These are phyloP conservation scores for Lepidium aucheri DNA, from an alignment of 345 rosid species.

Conservation along the genomic window DNA sequence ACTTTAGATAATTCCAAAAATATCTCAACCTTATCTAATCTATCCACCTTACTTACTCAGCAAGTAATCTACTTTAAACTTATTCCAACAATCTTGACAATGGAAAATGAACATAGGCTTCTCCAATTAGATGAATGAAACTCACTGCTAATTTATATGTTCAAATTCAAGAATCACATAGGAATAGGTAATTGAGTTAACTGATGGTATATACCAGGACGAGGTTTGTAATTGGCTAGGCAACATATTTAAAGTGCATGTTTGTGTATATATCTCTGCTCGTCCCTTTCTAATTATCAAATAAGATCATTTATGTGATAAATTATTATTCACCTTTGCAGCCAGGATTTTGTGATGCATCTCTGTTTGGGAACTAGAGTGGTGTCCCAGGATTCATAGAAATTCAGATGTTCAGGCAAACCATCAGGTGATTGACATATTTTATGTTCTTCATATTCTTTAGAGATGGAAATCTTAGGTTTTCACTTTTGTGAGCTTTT, in stretches of 20 bases:
- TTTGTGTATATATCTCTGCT: constrained; percentile 1
- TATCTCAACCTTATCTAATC: too few species aligned
- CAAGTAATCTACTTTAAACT: too few species aligned
- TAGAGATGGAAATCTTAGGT: neutral
- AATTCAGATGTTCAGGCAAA: constrained; percentile 39
- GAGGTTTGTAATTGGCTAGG: neutral
- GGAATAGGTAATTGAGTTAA: neutral
- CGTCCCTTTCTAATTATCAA: neutral
- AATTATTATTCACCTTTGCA: constrained; percentile 29
- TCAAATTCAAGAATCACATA: neutral
- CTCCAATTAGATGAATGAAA: neutral
- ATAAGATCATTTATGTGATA: constrained; percentile 2
- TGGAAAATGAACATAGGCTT: neutral
- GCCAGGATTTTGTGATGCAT: constrained; percentile 73
- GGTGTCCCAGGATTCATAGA: constrained; percentile 70
- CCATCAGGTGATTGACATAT: constrained; percentile 52
- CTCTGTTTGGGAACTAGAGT: constrained; percentile 85
- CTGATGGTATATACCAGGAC: neutral
- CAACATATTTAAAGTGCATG: neutral
- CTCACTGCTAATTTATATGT: neutral
- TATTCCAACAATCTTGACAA: neutral
- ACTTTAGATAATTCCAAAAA: too few species aligned
- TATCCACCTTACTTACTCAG: too few species aligned
- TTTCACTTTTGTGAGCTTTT: neutral
- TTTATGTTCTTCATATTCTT: neutral